phyloP scores from a whole-genome alignment of 1,284 basidiomycete species.

The Fomitiporia mediterranea region DNA sequence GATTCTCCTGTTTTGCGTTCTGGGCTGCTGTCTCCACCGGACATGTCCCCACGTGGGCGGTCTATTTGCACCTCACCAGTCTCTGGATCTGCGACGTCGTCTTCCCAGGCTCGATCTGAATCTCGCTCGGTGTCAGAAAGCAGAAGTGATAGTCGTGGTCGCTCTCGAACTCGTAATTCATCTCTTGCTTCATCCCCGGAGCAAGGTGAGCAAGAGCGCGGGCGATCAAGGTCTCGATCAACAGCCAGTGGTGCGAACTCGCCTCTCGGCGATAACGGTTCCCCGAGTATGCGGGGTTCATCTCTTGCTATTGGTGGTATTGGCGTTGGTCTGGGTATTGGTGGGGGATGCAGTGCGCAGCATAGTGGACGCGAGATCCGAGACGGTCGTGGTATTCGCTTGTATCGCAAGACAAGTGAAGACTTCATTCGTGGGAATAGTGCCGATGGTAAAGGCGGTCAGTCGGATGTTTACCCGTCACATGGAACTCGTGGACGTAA shows the following conservation, averaged over 20 bases:
- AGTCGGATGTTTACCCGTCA: not conserved
- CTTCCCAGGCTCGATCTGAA: constrained; percentile 4
- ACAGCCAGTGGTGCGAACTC: constrained; percentile 18
- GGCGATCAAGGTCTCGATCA: constrained; percentile 15
- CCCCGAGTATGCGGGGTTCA: constrained; percentile 6
- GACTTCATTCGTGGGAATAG: constrained; percentile 7
- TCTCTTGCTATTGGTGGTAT: constrained; percentile 7
- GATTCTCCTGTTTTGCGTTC: constrained; percentile 8
- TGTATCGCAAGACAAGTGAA: constrained; percentile 22
- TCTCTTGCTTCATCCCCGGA: constrained; percentile 13
- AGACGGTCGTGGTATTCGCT: constrained; percentile 15
- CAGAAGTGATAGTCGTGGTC: constrained; percentile 16
- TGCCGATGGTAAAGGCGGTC: not conserved
- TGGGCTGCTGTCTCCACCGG: constrained; percentile 15
- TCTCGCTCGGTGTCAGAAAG: constrained; percentile 18
- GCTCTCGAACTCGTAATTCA: constrained; percentile 19
- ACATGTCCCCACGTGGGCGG: constrained; percentile 16
- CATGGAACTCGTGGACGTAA: constrained; percentile 4
- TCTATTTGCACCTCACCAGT: constrained; percentile 10
- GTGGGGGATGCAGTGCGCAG: constrained; percentile 7
- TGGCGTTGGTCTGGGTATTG: constrained; percentile 3
- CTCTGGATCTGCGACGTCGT: constrained; percentile 16
- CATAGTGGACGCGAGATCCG: constrained; percentile 19
- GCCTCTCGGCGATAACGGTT: constrained; percentile 13
- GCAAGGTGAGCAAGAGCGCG: constrained; percentile 13